These are phyloP conservation scores for Candida manassasensis DNA, from an alignment of 805 yeast species.

Conservation along the genomic window DNA sequence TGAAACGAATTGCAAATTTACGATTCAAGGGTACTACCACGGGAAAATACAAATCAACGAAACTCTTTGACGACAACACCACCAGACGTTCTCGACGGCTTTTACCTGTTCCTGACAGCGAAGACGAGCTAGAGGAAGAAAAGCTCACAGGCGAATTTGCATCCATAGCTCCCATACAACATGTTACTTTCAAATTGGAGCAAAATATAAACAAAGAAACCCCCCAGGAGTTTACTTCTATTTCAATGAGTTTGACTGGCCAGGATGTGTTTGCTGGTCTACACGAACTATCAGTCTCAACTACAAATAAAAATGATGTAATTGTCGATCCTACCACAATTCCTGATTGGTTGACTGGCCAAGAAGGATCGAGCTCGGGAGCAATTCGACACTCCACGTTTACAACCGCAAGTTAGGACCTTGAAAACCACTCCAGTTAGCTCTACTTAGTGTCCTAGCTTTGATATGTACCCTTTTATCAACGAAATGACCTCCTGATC, in stretches of 20 bases:
- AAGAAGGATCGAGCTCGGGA: slow-evolving; percentile 56
- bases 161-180: slow-evolving; percentile 57
- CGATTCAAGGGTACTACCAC: slow-evolving; percentile 56
- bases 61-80: slow-evolving; percentile 35
- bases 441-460: slow-evolving; percentile 22
- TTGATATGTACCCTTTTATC: slow-evolving; percentile 19
- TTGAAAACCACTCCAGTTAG: no score
- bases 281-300: slow-evolving; percentile 52
- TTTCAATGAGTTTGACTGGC: slow-evolving; percentile 48
- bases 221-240: slow-evolving; percentile 15
- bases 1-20: slow-evolving; percentile 45
- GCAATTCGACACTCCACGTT: slow-evolving; percentile 15
- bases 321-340: slow-evolving; percentile 48
- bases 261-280: slow-evolving; percentile 74
- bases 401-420: no score
- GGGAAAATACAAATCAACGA: slow-evolving; percentile 30
- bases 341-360: slow-evolving; percentile 80
- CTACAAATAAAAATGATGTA: slow-evolving; percentile 24
- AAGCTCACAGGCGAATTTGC: slow-evolving; percentile 32
- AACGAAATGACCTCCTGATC: slow-evolving; percentile 9
- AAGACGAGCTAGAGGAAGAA: slow-evolving; percentile 13
- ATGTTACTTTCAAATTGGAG: slow-evolving; percentile 41
- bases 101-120: slow-evolving; percentile 11
- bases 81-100: slow-evolving; percentile 8
- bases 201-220: slow-evolving; percentile 18